Evolutionary conservation across 805 yeast species (phyloP), one percentile per base, ranked within the genome.

Genomic region (Starmera pachycereana): DNA sequence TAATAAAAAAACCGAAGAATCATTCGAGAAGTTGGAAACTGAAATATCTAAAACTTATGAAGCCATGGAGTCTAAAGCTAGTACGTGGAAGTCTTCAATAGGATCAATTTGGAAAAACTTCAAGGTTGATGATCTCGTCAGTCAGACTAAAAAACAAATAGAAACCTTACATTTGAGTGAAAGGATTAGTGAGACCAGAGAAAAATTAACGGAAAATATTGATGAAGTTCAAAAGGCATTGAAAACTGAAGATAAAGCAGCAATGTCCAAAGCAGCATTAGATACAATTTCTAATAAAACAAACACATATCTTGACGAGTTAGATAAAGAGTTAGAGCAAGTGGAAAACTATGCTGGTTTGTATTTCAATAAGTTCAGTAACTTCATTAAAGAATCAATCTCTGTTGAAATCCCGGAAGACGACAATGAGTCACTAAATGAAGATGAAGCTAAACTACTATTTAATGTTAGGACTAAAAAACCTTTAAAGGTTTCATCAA

Each of bases 241-340:
- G 8, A 28, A 8, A n/a, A 32, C 16, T n/a, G 49, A 49, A 16
- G 52, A 46, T 33, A 52, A 46, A 13, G 44, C 57, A 8, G 55
- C 48, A 12, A 51, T 53, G 30, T 33, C 53, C 37, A 48, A 62
- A 29, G 46, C 51, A 25, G 51, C 52, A 57, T 50, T 65, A 33
- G 42, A 46, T n/a, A 53, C 52, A 32, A 47, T 39, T 2, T 31
- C 41, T 6, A 11, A 36, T 36, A 60, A 66, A 45, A 78, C 88
- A 8, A 86, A 82, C 48, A 69, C 68, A 36, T 75, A 72, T 38
- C 64, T 88, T 37, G 89, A 85, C 45, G 72, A 74, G 8, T 67
- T 89, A 44, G 97, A 88, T 57, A 62, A 73, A 46, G 80, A 78
- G 48, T 65, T 89, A 36, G 95, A 84, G 49, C 66, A 67, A 39